Conservation (phyloP, 345 rosid species). For the Rhodomyrtus tomentosa region DNA sequence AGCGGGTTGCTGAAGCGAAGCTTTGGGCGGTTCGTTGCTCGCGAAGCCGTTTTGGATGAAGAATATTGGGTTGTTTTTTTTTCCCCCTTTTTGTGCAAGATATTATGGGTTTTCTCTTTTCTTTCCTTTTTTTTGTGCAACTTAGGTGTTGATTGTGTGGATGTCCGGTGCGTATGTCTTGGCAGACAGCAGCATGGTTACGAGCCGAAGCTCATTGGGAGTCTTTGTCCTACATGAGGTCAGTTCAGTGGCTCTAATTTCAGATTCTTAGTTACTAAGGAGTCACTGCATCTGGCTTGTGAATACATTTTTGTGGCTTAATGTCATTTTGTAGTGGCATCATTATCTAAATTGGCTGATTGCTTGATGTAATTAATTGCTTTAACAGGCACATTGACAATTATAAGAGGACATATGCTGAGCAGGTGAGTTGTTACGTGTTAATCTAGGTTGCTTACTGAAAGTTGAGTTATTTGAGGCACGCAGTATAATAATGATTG, state of each 20-base stretch:
- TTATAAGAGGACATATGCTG: constrained; percentile 12
- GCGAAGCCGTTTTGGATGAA: constrained; percentile 15
- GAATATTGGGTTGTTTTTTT: constrained; percentile 8
- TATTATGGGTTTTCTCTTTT: background rate
- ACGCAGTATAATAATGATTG: background rate
- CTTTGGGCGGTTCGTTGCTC: constrained; percentile 11
- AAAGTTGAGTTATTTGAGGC: background rate
- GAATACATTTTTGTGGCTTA: background rate
- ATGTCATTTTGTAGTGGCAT: background rate
- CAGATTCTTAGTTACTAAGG: background rate
- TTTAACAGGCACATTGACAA: constrained; percentile 10
- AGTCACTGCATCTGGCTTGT: background rate
- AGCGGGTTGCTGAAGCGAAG: constrained; percentile 4
- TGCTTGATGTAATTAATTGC: background rate
- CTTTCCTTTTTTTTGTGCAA: no score
- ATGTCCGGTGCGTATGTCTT: background rate
- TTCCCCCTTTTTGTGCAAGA: no score
- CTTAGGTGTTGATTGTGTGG: no score
- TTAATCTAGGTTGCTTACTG: background rate
- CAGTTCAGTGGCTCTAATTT: background rate
- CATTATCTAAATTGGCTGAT: background rate
- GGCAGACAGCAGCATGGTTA: constrained; percentile 18
- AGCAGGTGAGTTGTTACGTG: constrained; percentile 3
- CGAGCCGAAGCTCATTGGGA: constrained; percentile 19
- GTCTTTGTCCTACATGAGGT: constrained; percentile 8